Conservation (phyloP, 2,329 filamentous ascomycete species). For the Phialophora expanda region DNA sequence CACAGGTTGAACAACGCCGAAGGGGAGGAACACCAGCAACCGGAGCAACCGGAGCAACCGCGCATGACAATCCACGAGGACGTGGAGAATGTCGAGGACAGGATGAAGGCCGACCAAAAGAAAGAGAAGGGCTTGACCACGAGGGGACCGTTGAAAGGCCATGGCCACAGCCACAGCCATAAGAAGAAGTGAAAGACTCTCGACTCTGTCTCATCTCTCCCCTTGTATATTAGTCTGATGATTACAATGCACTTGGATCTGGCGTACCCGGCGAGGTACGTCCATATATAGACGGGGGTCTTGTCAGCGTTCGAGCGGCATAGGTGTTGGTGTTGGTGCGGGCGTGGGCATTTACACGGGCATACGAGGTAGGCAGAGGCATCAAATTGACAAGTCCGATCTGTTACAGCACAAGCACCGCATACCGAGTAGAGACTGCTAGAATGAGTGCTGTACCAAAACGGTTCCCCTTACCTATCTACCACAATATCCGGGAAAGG, state of each 20-base stretch:
- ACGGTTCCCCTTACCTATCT: too few relatives aligned
- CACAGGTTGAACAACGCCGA: slow-evolving; percentile 32
- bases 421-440: too few relatives aligned
- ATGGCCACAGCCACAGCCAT: not conserved
- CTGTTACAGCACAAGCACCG: too few relatives aligned
- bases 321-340: not conserved
- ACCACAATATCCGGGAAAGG: too few relatives aligned
- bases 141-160: slow-evolving; percentile 19
- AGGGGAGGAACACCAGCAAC: slow-evolving; percentile 4
- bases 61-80: slow-evolving; percentile 29
- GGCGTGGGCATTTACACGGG: not conserved
- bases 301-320: slow-evolving; percentile 9
- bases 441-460: too few relatives aligned
- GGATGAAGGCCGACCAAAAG: slow-evolving; percentile 31
- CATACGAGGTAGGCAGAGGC: not conserved
- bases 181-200: slow-evolving; percentile 19
- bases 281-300: too few relatives aligned
- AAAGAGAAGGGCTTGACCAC: slow-evolving; percentile 21
- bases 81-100: slow-evolving; percentile 27
- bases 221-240: not conserved
- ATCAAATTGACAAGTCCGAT: not conserved
- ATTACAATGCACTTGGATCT: not conserved
- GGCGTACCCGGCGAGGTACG: not conserved
- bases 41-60: not conserved
- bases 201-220: slow-evolving; percentile 3